phyloP scores from a whole-genome alignment of 2,329 filamentous ascomycete genomes.

The Elsinoe arachidis region DNA sequence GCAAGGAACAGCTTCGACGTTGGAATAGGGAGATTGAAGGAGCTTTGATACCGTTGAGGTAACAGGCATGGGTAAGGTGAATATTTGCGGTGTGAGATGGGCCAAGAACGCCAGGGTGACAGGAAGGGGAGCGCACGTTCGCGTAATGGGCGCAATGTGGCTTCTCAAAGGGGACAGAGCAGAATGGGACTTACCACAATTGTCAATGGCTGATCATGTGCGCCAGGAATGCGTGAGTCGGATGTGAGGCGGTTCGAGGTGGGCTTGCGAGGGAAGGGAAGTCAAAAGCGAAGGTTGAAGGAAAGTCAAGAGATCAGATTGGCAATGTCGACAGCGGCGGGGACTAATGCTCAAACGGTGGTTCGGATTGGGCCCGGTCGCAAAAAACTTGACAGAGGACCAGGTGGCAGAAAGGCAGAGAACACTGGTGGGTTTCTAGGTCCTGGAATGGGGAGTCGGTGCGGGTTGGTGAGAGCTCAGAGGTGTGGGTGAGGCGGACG shows the following conservation, averaged over 20 bases:
- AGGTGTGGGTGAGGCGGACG: not conserved
- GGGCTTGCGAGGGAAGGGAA: conserved; percentile 5
- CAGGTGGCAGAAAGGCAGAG: not conserved
- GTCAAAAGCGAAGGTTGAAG: not conserved
- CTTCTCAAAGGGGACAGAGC: not conserved
- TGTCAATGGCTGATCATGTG: not conserved
- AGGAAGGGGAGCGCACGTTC: conserved; percentile 3
- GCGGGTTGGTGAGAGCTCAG: not conserved
- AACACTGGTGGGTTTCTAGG: not conserved
- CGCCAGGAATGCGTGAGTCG: not conserved
- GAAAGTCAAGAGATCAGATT: not conserved
- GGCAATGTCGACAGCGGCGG: conserved; percentile 1
- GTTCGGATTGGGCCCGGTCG: not conserved
- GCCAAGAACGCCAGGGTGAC: conserved; percentile 6
- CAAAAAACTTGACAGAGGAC: not conserved
- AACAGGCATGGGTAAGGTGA: conserved; percentile 4
- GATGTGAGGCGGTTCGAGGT: not conserved
- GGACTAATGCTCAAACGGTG: conserved; percentile 10
- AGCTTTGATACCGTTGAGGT: not conserved
- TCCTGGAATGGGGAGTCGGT: conserved; percentile 2
- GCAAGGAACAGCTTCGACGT: conserved; percentile 11
- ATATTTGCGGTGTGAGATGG: conserved; percentile 8
- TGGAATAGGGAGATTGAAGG: conserved; percentile 1
- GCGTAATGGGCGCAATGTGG: not conserved
- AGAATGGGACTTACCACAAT: not conserved